Conservation (phyloP, 306 rosid species). For the Carpinus fangiana region DNA sequence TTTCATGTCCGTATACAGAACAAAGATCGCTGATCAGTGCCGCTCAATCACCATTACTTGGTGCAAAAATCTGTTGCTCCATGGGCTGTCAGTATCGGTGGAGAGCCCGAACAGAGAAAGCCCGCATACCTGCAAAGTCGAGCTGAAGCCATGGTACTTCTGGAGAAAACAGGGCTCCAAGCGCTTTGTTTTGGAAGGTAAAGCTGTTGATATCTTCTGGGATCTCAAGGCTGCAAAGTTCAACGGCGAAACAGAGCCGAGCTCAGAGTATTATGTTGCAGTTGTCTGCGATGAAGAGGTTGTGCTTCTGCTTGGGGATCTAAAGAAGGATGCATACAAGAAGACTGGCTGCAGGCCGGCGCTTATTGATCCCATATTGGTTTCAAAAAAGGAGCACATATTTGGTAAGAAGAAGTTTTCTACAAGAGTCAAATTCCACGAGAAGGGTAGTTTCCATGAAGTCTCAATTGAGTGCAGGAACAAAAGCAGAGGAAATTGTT, state of each 20-base stretch:
- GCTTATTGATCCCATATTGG: slow-evolving; percentile 68
- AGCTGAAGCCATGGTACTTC: slow-evolving; percentile 91
- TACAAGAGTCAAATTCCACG: slow-evolving; percentile 73
- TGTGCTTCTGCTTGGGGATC: slow-evolving; percentile 75
- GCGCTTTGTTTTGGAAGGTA: slow-evolving; percentile 55
- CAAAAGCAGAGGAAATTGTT: slow-evolving; percentile 31
- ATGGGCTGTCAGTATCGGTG: slow-evolving; percentile 69
- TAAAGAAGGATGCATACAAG: slow-evolving; percentile 72
- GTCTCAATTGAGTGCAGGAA: slow-evolving; percentile 76
- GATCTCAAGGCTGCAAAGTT: slow-evolving; percentile 79
- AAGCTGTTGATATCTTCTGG: slow-evolving; percentile 63
- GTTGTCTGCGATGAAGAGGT: slow-evolving; percentile 80
- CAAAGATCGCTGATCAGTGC: slow-evolving; percentile 69
- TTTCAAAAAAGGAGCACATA: slow-evolving; percentile 74
- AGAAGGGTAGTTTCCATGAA: slow-evolving; percentile 70
- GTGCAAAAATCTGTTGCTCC: slow-evolving; percentile 75
- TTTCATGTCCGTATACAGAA: slow-evolving; percentile 63
- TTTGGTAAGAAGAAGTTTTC: slow-evolving; percentile 74
- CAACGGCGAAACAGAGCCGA: slow-evolving; percentile 75
- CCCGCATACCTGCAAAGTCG: slow-evolving; percentile 75
- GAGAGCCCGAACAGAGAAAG: slow-evolving; percentile 66
- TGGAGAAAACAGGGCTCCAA: slow-evolving; percentile 88
- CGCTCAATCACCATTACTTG: slow-evolving; percentile 73
- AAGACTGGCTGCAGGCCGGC: slow-evolving; percentile 79
- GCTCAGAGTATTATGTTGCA: slow-evolving; percentile 75